phyloP scores from a whole-genome alignment of 805 yeast genomes.

The Wickerhamiella kurtzmanii region DNA sequence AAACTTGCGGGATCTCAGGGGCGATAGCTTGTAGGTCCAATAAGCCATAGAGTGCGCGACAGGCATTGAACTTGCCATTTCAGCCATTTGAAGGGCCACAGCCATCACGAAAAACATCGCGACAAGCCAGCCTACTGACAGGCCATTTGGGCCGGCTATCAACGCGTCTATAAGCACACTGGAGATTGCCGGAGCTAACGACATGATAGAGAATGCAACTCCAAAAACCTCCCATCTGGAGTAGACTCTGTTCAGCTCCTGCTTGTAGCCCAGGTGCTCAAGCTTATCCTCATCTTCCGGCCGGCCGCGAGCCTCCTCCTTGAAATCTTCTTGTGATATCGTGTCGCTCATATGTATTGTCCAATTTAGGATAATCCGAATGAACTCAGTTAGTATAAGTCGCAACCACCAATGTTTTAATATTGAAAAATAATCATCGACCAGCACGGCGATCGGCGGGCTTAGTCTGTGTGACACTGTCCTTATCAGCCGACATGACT shows the following conservation, averaged over 20 bases:
- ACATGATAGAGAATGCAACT: slow-evolving; percentile 57
- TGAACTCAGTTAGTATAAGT: too few relatives aligned
- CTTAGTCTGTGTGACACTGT: neutral
- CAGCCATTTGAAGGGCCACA: slow-evolving; percentile 50
- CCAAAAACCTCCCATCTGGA: slow-evolving; percentile 52
- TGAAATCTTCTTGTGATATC: too few relatives aligned
- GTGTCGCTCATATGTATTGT: neutral
- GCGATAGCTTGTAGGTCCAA: slow-evolving; percentile 56
- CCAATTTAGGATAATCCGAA: neutral
- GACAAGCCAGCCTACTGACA: slow-evolving; percentile 49
- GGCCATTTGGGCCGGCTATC: slow-evolving; percentile 45
- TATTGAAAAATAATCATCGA: too few relatives aligned
- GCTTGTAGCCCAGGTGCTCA: slow-evolving; percentile 50
- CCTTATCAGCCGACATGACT: neutral
- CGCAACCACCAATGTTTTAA: too few relatives aligned
- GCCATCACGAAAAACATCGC: slow-evolving; percentile 42
- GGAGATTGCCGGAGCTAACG: slow-evolving; percentile 42
- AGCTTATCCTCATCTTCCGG: slow-evolving; percentile 20
- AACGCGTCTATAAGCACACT: slow-evolving; percentile 40
- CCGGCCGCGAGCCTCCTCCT: neutral
- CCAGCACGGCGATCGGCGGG: neutral
- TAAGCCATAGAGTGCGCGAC: slow-evolving; percentile 58
- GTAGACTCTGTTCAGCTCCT: slow-evolving; percentile 46
- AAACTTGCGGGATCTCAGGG: slow-evolving; percentile 36
- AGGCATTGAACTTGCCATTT: slow-evolving; percentile 51